Evolutionary conservation across 163 green algal species (phyloP), one percentile per base, ranked within the genome.

Genomic region (Scenedesmus sp.): DNA sequence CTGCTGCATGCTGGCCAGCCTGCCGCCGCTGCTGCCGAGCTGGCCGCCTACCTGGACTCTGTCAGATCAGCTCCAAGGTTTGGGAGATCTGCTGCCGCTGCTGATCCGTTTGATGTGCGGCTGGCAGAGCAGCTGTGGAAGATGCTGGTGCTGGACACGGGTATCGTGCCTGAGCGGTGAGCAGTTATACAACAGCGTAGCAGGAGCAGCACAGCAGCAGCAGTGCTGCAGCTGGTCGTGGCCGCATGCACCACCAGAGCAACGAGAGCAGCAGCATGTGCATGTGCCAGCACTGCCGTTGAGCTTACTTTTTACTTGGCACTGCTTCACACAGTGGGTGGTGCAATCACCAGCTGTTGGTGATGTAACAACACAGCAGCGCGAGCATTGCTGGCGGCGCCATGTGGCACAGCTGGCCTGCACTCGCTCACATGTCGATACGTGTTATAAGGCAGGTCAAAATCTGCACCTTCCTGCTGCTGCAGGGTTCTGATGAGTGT

Each of bases 1-100:
- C 88, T 95, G 80, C 76, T 97, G 68, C 96, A 97, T 81, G 86
- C 83, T 1, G 96, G 95, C 5, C 89, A 92, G 78, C 49, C 93
- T 4, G 83, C 43, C 24, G 89, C 92, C 44, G 95, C 93, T 12
- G 82, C 87, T 40, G 89, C 90, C 20, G 95, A 96, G 92, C 85
- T 96, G 80, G 56, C 70, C 18, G 91, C 91, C 3, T 95, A 95
- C 90, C 82, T 94, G 83, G 61, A 68, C 51, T 33, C 15, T n/a
- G 49, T 70, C 46, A 79, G 76, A 22, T 30, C 37, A 37, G n/a
- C 49, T 37, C 79, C 42, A 61, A 84, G 73, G 37, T 43, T 26
- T 42, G 43, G 33, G 24, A 35, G 1, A 56, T 30, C 7, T 42
- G 33, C 16, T 35, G 40, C 59, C 30, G 61, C 51, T 22, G 68